Evolutionary conservation across 2,329 filamentous ascomycete species (phyloP).

Genomic region (Aspergillus ustus): DNA sequence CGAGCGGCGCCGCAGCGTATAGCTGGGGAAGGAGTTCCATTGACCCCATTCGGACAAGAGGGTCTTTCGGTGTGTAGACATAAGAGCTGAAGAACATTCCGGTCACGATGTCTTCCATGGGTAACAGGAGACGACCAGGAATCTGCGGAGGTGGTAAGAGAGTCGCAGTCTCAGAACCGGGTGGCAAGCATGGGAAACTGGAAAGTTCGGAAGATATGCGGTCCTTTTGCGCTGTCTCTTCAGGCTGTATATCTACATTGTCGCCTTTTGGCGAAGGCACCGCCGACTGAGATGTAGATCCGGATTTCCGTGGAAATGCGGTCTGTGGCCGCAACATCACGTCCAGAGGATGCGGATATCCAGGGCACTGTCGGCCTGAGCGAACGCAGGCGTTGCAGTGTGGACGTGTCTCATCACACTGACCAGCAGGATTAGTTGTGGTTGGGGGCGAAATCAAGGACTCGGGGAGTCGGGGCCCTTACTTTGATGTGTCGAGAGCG

Average conservation of each 20-base stretch:
- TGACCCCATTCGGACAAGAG: conserved; percentile 30
- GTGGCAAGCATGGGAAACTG: background rate
- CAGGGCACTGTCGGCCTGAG: conserved; percentile 34
- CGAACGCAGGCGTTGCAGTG: conserved; percentile 34
- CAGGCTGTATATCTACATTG: background rate
- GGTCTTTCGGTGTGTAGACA: conserved; percentile 32
- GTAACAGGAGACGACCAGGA: conserved; percentile 24
- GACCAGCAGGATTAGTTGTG: background rate
- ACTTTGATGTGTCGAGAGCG: conserved; percentile 37
- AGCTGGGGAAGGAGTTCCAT: conserved; percentile 34
- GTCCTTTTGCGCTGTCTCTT: background rate
- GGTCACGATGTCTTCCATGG: conserved; percentile 33
- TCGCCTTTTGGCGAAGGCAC: background rate
- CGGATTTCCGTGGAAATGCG: conserved; percentile 25
- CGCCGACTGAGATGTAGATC: background rate
- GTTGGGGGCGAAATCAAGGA: no score
- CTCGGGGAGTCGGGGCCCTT: background rate
- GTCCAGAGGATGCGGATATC: conserved; percentile 36
- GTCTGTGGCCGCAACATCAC: conserved; percentile 32
- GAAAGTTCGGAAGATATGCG: background rate
- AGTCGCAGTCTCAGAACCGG: background rate
- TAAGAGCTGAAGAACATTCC: conserved; percentile 37
- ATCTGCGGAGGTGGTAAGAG: conserved; percentile 2
- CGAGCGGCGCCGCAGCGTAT: conserved; percentile 25
- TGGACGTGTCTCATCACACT: conserved; percentile 39